phyloP scores from a whole-genome alignment of 768 basidiomycete genomes.

The Trametopsis cervina region DNA sequence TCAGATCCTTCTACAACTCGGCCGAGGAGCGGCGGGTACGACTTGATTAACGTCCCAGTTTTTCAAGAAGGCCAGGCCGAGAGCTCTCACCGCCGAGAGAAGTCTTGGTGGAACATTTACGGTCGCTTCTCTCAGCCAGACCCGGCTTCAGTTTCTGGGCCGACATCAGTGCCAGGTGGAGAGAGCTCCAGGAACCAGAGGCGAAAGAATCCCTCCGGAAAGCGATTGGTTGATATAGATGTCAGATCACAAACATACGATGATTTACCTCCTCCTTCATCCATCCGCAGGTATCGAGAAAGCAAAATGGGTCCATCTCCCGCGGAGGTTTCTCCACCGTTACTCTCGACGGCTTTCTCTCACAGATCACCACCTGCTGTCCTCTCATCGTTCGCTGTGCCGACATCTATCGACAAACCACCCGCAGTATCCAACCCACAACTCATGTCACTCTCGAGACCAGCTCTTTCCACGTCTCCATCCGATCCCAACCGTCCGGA shows the following conservation, averaged over 20 bases:
- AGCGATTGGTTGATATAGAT: conserved; percentile 15
- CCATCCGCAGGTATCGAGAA: conserved; percentile 25
- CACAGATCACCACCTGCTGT: neutral
- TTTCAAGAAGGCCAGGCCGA: conserved; percentile 13
- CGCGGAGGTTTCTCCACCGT: neutral
- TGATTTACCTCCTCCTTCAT: conserved; percentile 36
- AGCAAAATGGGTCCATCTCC: conserved; percentile 11
- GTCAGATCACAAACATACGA: conserved; percentile 21
- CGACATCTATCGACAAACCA: neutral
- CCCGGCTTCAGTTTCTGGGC: conserved; percentile 7
- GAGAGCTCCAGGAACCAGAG: conserved; percentile 5
- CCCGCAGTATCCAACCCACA: neutral
- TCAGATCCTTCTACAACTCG: conserved; percentile 2
- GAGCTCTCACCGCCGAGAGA: conserved; percentile 21
- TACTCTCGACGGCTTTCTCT: neutral
- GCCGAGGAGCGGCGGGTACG: neutral
- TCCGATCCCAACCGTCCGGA: conserved; percentile 11
- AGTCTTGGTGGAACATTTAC: conserved; percentile 56
- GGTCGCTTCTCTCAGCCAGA: conserved; percentile 39
- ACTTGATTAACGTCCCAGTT: conserved; percentile 5
- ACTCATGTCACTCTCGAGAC: neutral
- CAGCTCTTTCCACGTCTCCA: neutral
- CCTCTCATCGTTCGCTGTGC: neutral
- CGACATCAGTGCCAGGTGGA: neutral
- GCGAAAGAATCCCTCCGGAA: conserved; percentile 9